Evolutionary conservation across 2,329 filamentous ascomycete genomes (phyloP), one percentile per base, ranked within the genome.

Genomic region (Mycocentrospora acerina): DNA sequence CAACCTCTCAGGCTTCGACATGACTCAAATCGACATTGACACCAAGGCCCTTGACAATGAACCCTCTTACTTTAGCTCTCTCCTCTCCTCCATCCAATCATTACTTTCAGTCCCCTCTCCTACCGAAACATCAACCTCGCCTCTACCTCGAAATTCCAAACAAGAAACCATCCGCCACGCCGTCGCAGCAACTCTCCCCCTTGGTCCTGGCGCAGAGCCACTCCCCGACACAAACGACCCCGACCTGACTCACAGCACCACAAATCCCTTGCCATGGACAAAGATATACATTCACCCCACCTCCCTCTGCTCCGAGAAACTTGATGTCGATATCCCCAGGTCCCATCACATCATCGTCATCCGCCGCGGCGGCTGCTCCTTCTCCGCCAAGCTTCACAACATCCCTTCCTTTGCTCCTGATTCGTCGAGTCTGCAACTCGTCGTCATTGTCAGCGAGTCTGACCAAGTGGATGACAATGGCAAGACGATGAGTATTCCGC

Each of bases 291-390:
- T 91, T 14, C 84, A 66, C 32, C 31, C 84, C 7, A 85, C 76
- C 37, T 72, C 85, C 12, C 79, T 82, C 8, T 93, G 91, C 65
- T 72, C 76, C 41, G 71, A 73, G 41, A 66, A 75, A 43, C 67
- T 88, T 36, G 66, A 80, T 10, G 53, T 72, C 2, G 64, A 72
- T 7, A 66, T 82, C 3, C 74, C 73, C 0, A 73, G 72, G 27
- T 69, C 64, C 1, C 69, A 95, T 68, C 84, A 95, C 35, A 74
- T 97, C 43, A 82, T 98, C 42, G 79, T 95, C 33, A 76, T 97
- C 55, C 82, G 80, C 18, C 82, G 93, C 5, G 91, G 93, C 26
- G 82, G 81, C 1, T 98, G 93, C 70, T 85, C 79, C 16, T 97
- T 97, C 66, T 84, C 80, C 24, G 71, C 85, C 18, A 98, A 98